Base-by-base conservation (phyloP, 306 rosid genomes). In the Begonia masoniana region DNA sequence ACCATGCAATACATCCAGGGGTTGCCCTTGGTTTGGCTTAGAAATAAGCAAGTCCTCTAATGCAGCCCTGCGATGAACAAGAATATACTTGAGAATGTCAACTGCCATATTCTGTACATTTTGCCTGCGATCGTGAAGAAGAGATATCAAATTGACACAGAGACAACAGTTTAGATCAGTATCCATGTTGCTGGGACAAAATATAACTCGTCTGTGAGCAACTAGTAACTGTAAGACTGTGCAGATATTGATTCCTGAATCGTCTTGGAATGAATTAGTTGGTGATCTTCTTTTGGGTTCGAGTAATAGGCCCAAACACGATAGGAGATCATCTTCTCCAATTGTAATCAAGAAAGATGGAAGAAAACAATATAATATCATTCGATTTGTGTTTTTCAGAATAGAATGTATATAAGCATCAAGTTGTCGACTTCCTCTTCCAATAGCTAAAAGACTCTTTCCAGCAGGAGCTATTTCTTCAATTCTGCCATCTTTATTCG, bases 401-500 rank as follows among this genome's bases (percentile, higher is more conserved):
- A 92, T 74, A 58, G 99, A 87, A 70, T 87, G 82, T 47, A 92
- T 70, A 71, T 92, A 92, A 51, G 95, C 93, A 80, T 92, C 99
- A 64, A 92, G 96, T 65, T 83, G 99, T 66, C 83, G 80, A 72
- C 69, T 83, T 68, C 96, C 99, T 79, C 99, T 81, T 62, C 78
- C 67, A 69, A 92, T 81, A 56, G 96, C 83, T 58, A 92, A 79
- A 51, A 92, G 86, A 50, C 99, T 77, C 71, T 81, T 92, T 72
- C 89, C 99, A 55, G 68, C 66, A 36, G 95, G 93, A 62, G 93
- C 66, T 58, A 94, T 89, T 79, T 78, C 99, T 79, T 87, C 96
- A 81, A 92, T 82, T 63, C 87, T 85, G 57, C 99, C 99, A 69
- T 87, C 95, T 78, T 92, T 92, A 71, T 92, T 92, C 66, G 88